Evolutionary conservation across 345 rosid genomes (phyloP).

Genomic region (Populus tremula): DNA sequence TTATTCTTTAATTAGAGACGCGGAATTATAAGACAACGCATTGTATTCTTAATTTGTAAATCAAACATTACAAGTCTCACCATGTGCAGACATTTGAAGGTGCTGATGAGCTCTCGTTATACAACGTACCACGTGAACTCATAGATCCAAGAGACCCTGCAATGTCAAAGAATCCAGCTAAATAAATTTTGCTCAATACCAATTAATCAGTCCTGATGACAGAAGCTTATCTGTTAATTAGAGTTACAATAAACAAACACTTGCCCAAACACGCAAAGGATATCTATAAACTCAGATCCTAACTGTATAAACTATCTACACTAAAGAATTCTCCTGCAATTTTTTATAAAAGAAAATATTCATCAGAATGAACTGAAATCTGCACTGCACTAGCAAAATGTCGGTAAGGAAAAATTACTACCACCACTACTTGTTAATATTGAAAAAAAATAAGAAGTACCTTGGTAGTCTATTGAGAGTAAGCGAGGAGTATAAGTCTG

Average conservation of each 20-base stretch:
- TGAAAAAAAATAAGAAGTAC: slow-evolving; percentile 30
- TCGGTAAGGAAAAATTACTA: background rate
- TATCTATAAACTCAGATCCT: too few species aligned
- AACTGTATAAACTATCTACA: background rate
- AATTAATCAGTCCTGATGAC: background rate
- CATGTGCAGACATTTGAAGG: slow-evolving; percentile 60
- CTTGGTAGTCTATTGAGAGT: slow-evolving; percentile 72
- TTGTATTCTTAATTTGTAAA: too few species aligned
- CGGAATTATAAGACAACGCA: too few species aligned
- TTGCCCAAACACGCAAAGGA: background rate
- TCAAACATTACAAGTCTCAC: slow-evolving; percentile 42
- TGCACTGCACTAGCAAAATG: too few species aligned
- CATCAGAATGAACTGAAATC: too few species aligned
- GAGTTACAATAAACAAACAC: too few species aligned
- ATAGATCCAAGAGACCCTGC: slow-evolving; percentile 85
- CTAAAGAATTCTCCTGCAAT: background rate
- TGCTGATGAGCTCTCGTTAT: slow-evolving; percentile 38
- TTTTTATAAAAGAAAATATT: too few species aligned
- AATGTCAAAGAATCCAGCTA: slow-evolving; percentile 12
- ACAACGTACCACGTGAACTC: slow-evolving; percentile 68
- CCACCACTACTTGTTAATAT: background rate
- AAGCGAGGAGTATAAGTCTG: slow-evolving; percentile 81
- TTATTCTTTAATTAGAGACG: too few species aligned
- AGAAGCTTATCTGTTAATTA: background rate
- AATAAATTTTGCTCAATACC: background rate